Evolutionary conservation across 192 early-diverging fungal genomes (phyloP).

Genomic region (Dissophora globulifera): DNA sequence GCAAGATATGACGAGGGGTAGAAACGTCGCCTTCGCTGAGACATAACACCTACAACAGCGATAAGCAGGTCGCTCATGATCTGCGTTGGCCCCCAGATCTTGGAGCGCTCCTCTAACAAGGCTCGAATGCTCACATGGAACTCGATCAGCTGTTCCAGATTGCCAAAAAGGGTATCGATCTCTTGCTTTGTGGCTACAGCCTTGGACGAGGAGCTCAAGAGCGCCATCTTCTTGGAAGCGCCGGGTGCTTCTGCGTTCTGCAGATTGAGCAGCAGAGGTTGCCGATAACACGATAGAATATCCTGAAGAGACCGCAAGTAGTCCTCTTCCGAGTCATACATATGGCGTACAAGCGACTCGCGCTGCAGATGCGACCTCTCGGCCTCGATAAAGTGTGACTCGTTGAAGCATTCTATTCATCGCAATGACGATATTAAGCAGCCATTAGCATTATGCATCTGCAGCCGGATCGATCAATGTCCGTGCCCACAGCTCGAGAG

Average conservation of each 20-base stretch:
- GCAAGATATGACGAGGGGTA: too few species aligned
- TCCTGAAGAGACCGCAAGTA: conserved; percentile 42
- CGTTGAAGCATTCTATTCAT: conserved; percentile 32
- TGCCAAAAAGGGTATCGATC: conserved; percentile 42
- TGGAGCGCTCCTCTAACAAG: conserved; percentile 42
- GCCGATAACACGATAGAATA: conserved; percentile 37
- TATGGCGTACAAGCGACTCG: conserved; percentile 41
- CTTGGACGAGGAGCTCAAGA: conserved; percentile 23
- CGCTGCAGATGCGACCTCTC: conserved; percentile 39
- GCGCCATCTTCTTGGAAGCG: conserved; percentile 17
- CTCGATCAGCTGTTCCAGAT: conserved; percentile 33
- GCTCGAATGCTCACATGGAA: conserved; percentile 39
- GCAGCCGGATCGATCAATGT: too few species aligned
- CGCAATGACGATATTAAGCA: neutral
- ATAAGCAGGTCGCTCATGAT: conserved; percentile 49
- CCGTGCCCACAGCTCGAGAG: neutral
- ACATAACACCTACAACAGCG: conserved; percentile 24
- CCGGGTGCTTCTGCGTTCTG: conserved; percentile 14
- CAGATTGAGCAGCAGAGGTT: conserved; percentile 21
- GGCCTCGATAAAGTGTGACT: conserved; percentile 40
- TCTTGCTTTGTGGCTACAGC: conserved; percentile 34
- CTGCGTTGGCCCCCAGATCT: conserved; percentile 51
- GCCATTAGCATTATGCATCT: too few species aligned
- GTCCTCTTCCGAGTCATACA: conserved; percentile 51
- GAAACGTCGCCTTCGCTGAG: too few species aligned